phyloP scores from a whole-genome alignment of 2,329 filamentous ascomycete species.

The Epichloe sylvatica region DNA sequence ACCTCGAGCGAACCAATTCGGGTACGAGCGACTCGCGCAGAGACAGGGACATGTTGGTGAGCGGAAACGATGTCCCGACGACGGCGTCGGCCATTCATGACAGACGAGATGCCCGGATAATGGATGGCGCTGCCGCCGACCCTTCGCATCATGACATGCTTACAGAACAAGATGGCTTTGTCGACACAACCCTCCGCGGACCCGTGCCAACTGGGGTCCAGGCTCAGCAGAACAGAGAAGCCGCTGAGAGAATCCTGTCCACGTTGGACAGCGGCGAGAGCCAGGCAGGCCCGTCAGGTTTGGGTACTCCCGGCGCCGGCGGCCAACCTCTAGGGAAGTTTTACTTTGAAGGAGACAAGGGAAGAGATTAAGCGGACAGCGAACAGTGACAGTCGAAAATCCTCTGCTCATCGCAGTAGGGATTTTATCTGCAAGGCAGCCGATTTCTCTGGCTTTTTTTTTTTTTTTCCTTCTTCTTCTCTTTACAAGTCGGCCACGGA shows the following conservation, averaged over 20 bases:
- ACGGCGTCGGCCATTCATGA: conserved; percentile 36
- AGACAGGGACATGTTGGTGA: conserved; percentile 20
- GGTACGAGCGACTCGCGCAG: conserved; percentile 34
- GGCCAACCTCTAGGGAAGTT: conserved; percentile 41
- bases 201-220: conserved; percentile 31
- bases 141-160: conserved; percentile 33
- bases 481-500: background rate
- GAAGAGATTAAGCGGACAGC: conserved; percentile 5
- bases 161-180: conserved; percentile 38
- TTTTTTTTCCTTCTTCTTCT: background rate
- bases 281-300: conserved; percentile 20
- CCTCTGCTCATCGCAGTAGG: background rate
- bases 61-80: conserved; percentile 27
- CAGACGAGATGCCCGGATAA: conserved; percentile 46
- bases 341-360: conserved; percentile 42
- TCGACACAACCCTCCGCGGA: conserved; percentile 50
- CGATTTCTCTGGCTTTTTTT: too few species aligned
- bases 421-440: background rate
- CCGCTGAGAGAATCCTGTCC: conserved; percentile 51
- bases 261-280: conserved; percentile 39
- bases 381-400: background rate
- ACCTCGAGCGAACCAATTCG: conserved; percentile 36
- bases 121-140: conserved; percentile 51
- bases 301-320: conserved; percentile 31
- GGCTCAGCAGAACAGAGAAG: conserved; percentile 28